A percentile compares a stretch with the other conserved stretches of the same genome.
Conservation (phyloP, 2,329 filamentous ascomycete species). For the Westerdykella ornata region DNA sequence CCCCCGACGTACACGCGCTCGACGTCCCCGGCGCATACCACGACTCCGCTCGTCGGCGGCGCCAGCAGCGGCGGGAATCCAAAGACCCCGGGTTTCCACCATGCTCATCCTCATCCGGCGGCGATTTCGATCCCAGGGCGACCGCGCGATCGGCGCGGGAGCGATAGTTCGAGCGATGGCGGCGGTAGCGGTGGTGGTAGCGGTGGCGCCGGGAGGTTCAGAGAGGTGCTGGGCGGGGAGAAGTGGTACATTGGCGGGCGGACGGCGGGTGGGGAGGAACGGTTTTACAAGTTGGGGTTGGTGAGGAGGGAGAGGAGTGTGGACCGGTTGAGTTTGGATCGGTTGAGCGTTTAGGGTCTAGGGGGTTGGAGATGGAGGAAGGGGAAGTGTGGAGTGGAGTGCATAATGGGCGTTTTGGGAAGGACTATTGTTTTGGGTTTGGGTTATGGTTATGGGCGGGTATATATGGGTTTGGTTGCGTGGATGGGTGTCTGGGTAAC, state of each 20-base stretch:
- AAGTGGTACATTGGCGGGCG: slow-evolving; percentile 78
- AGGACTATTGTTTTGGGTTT: too few species aligned
- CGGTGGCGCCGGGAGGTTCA: slow-evolving; percentile 55
- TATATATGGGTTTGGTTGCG: too few species aligned
- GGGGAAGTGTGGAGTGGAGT: too few species aligned
- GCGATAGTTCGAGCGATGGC: slow-evolving; percentile 68
- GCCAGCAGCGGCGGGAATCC: too few species aligned
- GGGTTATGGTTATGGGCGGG: too few species aligned
- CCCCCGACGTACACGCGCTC: slow-evolving; percentile 32
- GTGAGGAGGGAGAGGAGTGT: slow-evolving; percentile 66
- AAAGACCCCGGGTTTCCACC: slow-evolving; percentile 8
- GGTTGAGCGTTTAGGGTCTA: slow-evolving; percentile 60
- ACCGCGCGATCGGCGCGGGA: slow-evolving; percentile 52
- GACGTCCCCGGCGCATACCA: slow-evolving; percentile 21
- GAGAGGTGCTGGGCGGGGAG: slow-evolving; percentile 63
- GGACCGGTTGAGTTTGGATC: slow-evolving; percentile 67
- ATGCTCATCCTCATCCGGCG: background rate
- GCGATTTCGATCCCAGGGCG: background rate
- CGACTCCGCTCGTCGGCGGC: too few species aligned
- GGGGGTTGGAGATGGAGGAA: too few species aligned
- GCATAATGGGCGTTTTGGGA: too few species aligned
- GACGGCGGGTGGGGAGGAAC: slow-evolving; percentile 70
- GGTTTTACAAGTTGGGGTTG: slow-evolving; percentile 74
- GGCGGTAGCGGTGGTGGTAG: slow-evolving; percentile 56
- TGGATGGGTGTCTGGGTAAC: too few species aligned